Conservation (phyloP, 2,329 filamentous ascomycete genomes). For the Neofusicoccum parvum region DNA sequence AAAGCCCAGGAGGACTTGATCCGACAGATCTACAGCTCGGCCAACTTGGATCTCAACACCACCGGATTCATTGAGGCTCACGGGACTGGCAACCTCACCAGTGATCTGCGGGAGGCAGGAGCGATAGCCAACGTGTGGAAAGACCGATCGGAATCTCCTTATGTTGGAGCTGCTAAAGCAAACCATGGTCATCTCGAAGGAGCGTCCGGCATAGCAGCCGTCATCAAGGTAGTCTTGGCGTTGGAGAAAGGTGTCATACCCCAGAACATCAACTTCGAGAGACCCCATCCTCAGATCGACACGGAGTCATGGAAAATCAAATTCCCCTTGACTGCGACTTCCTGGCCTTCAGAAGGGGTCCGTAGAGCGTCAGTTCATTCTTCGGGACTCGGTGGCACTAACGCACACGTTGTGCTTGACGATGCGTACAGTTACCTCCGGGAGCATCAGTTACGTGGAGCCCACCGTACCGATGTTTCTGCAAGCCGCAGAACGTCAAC, state of each 20-base stretch:
- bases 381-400: conserved; percentile 31
- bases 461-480: background rate
- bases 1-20: conserved; percentile 41
- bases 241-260: conserved; percentile 28
- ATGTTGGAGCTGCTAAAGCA: conserved; percentile 33
- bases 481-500: background rate
- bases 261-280: conserved; percentile 27
- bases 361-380: conserved; percentile 26
- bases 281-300: conserved; percentile 22
- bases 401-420: conserved; percentile 33
- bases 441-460: conserved; percentile 23
- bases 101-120: conserved; percentile 45
- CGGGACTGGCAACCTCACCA: conserved; percentile 60
- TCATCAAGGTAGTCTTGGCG: conserved; percentile 33
- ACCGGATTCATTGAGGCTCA: conserved; percentile 52
- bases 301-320: conserved; percentile 22
- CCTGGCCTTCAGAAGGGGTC: conserved; percentile 22
- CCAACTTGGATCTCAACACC: conserved; percentile 30
- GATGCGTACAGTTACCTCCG: conserved; percentile 15
- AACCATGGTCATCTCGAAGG: conserved; percentile 36
- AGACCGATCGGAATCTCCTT: conserved; percentile 12
- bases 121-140: conserved; percentile 28
- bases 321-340: conserved; percentile 20
- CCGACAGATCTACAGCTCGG: conserved; percentile 35
- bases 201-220: conserved; percentile 29